Conservation (phyloP, 306 rosid genomes). For the Cucumis cinereus region DNA sequence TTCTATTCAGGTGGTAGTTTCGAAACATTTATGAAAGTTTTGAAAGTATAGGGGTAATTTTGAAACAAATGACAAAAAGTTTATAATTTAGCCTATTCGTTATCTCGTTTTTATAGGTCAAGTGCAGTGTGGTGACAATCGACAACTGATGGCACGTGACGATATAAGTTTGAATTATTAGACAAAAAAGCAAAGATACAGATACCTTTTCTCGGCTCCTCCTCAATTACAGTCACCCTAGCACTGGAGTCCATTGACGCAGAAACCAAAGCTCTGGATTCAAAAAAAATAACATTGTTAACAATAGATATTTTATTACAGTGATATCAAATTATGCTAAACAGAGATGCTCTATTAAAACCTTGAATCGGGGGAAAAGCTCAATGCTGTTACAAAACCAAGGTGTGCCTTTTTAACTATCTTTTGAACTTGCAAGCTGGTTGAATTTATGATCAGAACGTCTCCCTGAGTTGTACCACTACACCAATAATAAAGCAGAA, state of each 20-base stretch:
- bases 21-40: too few relatives aligned
- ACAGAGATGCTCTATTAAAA: constrained; percentile 13
- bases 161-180: neutral
- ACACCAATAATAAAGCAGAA: constrained; percentile 24
- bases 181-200: constrained; percentile 5
- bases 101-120: neutral
- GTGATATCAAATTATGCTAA: constrained; percentile 1
- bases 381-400: constrained; percentile 79
- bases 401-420: constrained; percentile 59
- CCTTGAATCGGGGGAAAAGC: constrained; percentile 86
- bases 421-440: constrained; percentile 44
- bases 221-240: constrained; percentile 54
- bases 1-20: too few relatives aligned
- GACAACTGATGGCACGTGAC: neutral
- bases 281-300: constrained; percentile 11
- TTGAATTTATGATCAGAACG: constrained; percentile 47
- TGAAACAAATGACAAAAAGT: too few relatives aligned
- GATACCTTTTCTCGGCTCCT: constrained; percentile 48
- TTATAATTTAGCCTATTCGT: neutral
- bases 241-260: constrained; percentile 82
- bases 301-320: neutral
- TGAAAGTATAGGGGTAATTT: too few relatives aligned
- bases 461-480: constrained; percentile 89
- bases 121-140: neutral
- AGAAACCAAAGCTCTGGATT: constrained; percentile 69